Percentiles rank a stretch among this genome's conserved stretches.
phyloP scores from a whole-genome alignment of 352 stramenopile species.

The Nannochloropsis limnetica region DNA sequence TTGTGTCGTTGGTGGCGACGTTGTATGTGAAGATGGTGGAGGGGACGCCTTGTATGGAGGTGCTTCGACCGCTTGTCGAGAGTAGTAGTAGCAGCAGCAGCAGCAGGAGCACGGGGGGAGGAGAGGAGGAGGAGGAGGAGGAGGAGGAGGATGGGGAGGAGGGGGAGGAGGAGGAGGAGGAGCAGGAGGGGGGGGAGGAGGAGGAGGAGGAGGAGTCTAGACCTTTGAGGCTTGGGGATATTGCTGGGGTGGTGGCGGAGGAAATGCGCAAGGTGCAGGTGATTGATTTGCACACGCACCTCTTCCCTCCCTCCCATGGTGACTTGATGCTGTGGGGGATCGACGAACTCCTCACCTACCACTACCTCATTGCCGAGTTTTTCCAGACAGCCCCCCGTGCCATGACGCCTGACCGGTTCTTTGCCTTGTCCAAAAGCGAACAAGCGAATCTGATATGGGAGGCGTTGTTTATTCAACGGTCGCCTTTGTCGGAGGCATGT shows the following conservation, averaged over 20 bases:
- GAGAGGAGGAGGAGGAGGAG: conserved; percentile 15
- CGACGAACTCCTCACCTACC: conserved; percentile 84
- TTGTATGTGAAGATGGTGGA: conserved; percentile 31
- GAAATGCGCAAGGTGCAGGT: conserved; percentile 40
- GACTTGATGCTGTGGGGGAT: conserved; percentile 80
- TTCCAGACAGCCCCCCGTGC: conserved; percentile 71
- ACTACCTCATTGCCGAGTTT: conserved; percentile 86
- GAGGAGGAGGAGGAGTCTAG: not conserved
- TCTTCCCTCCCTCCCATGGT: conserved; percentile 77
- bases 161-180: not conserved
- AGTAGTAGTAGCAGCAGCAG: not conserved
- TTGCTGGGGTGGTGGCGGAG: conserved; percentile 32
- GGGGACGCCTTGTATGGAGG: not conserved
- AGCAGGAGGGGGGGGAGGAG: conserved; percentile 37
- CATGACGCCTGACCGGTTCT: conserved; percentile 65
- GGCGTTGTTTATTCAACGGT: conserved; percentile 73
- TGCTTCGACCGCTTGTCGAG: conserved; percentile 26
- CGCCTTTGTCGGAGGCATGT: conserved; percentile 70
- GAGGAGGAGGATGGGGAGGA: conserved; percentile 18
- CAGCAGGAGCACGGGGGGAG: no score
- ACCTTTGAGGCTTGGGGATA: not conserved
- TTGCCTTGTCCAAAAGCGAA: conserved; percentile 62
- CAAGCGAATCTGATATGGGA: conserved; percentile 78
- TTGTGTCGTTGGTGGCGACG: conserved; percentile 9
- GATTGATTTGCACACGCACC: conserved; percentile 81